Percentiles rank a stretch among this genome's conserved stretches.
These are phyloP conservation scores for Yamagishiella unicocca DNA, from an alignment of 139 green algal species.

Conservation along the genomic window DNA sequence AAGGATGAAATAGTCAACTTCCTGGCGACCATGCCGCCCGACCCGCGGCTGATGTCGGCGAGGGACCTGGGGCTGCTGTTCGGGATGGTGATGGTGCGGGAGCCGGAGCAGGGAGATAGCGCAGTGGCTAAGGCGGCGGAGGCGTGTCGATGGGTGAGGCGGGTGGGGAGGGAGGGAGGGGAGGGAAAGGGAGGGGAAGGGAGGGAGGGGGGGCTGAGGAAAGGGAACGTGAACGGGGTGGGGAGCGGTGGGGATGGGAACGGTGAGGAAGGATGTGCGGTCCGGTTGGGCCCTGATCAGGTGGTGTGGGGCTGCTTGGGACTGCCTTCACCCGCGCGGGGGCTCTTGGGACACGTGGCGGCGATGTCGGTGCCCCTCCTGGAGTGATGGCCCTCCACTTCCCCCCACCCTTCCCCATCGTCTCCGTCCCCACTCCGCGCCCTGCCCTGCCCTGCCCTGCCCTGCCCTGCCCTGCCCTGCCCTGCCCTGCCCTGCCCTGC, in stretches of 20 bases:
- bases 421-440: too few relatives aligned
- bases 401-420: too few relatives aligned
- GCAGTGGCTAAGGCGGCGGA: neutral
- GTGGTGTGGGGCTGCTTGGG: too few relatives aligned
- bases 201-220: neutral
- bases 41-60: neutral
- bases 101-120: neutral
- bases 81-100: neutral
- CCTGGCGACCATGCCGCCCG: neutral
- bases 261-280: neutral
- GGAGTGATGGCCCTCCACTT: too few relatives aligned
- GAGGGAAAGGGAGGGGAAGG: neutral
- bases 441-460: too few relatives aligned
- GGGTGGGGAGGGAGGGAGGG: neutral
- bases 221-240: neutral
- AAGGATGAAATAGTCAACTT: neutral
- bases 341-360: too few relatives aligned
- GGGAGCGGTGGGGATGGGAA: neutral
- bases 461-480: too few relatives aligned
- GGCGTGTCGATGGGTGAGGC: neutral
- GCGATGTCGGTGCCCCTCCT: too few relatives aligned
- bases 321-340: too few relatives aligned
- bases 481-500: too few relatives aligned
- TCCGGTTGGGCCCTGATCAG: too few relatives aligned
- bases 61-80: conserved; percentile 25